A percentile compares a stretch with the other conserved stretches of the same genome.
These are phyloP conservation scores for Backusella psychrophila DNA, from an alignment of 192 early-diverging fungal genomes.

Conservation along the genomic window DNA sequence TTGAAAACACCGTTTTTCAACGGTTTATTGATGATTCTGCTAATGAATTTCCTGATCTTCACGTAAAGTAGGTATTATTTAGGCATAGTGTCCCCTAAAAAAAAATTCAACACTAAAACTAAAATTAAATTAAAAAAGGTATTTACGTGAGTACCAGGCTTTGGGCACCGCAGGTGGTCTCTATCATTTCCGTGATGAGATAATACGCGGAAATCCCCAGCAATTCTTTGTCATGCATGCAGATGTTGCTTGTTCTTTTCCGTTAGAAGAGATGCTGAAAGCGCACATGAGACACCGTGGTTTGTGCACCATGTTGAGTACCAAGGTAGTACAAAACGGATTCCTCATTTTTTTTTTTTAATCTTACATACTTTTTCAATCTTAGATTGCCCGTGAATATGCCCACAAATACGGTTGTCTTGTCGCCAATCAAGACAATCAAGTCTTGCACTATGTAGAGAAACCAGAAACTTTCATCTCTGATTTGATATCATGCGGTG, in stretches of 20 bases:
- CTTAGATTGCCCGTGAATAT: conserved; percentile 57
- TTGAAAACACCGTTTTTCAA: conserved; percentile 91
- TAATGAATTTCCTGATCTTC: conserved; percentile 81
- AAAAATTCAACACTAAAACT: background rate
- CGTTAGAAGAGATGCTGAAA: conserved; percentile 82
- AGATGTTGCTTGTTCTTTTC: conserved; percentile 94
- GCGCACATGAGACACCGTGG: conserved; percentile 83
- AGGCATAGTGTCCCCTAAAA: background rate
- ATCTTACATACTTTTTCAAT: too few relatives aligned
- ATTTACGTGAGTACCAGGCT: conserved; percentile 96
- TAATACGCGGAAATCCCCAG: conserved; percentile 85
- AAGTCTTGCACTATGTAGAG: conserved; percentile 97
- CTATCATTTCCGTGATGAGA: conserved; percentile 99
- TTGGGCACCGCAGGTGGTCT: conserved; percentile 97
- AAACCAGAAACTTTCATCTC: conserved; percentile 97
- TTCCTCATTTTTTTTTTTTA: background rate
- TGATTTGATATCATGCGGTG: conserved; percentile 92
- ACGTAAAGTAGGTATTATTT: conserved; percentile 67
- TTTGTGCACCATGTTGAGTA: conserved; percentile 86
- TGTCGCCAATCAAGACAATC: conserved; percentile 78
- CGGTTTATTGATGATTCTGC: conserved; percentile 84
- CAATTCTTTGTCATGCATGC: conserved; percentile 96
- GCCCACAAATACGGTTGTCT: conserved; percentile 91
- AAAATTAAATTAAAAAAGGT: conserved; percentile 47
- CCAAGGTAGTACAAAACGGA: conserved; percentile 57